phyloP scores from a whole-genome alignment of 2,329 filamentous ascomycete species.

The Curvularia sp. region DNA sequence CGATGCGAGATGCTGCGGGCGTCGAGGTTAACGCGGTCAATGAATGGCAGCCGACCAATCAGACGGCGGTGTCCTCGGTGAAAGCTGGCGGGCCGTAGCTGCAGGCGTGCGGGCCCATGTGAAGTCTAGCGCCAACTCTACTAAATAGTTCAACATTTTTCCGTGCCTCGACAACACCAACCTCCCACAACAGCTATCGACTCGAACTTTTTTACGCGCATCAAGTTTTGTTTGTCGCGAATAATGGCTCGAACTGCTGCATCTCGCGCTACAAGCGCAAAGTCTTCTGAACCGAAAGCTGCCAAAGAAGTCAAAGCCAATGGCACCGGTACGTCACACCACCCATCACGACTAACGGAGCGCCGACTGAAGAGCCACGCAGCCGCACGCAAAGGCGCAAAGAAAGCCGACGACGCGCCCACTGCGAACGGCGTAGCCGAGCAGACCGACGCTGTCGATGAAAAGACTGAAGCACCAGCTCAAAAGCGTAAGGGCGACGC shows the following conservation, averaged over 20 bases:
- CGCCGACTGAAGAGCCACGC: slow-evolving; percentile 24
- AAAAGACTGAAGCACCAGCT: slow-evolving; percentile 15
- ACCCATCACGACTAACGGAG: slow-evolving; percentile 14
- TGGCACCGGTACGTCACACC: slow-evolving; percentile 41
- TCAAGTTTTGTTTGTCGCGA: slow-evolving; percentile 21
- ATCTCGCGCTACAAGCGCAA: slow-evolving; percentile 39
- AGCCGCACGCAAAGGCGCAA: slow-evolving; percentile 35
- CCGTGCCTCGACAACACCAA: slow-evolving; percentile 36
- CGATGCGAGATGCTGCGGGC: slow-evolving; percentile 7
- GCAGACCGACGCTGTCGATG: slow-evolving; percentile 10
- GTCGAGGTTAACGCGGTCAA: slow-evolving; percentile 11
- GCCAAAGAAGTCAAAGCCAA: slow-evolving; percentile 39
- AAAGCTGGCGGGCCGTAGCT: slow-evolving; percentile 20
- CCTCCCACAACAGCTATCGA: slow-evolving; percentile 25
- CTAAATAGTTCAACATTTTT: slow-evolving; percentile 31
- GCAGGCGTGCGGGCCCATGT: slow-evolving; percentile 10
- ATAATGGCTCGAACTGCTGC: slow-evolving; percentile 41
- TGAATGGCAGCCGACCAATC: slow-evolving; percentile 21
- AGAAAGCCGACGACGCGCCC: slow-evolving; percentile 31
- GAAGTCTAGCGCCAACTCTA: slow-evolving; percentile 17
- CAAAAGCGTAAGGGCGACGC: slow-evolving; percentile 27
- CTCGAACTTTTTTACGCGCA: slow-evolving; percentile 25
- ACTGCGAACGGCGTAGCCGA: slow-evolving; percentile 21
- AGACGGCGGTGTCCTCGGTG: slow-evolving; percentile 23
- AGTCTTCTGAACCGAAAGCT: slow-evolving; percentile 35